Evolutionary conservation across 106 monocot genomes (phyloP), one percentile per base, ranked within the genome.

Genomic region (Triglochin maritima): DNA sequence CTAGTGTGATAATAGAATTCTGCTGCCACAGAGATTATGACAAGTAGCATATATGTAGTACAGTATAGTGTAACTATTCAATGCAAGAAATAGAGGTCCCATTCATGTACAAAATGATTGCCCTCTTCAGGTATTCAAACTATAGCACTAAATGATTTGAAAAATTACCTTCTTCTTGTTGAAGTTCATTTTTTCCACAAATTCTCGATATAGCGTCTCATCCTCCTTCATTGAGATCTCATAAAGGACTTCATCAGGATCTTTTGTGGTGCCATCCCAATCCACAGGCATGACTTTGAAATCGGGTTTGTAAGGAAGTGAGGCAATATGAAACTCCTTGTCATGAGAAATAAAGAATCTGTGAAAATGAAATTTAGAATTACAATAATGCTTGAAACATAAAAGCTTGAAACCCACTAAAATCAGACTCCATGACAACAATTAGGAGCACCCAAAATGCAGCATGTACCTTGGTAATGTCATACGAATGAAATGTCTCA

Each of bases 211-310:
- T 12, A 96, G 74, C 71, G 81, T 88, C 64, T 82, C 78, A 62
- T 90, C 90, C 78, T 85, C 95, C 70, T 88, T 96, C 79, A 84
- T 74, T 44, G 90, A 96, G 46, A 96, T 87, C 68, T 96, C 87
- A 80, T 90, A 90, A 5, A 82, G 87, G 46, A 96, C 90, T 73
- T 96, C 94, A 68, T 87, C 95, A 62, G 85, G 90, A 79, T 96
- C 95, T 73, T 80, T 85, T 4, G 80, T 80, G 8, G 85, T 81
- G 5, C 95, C 95, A 77, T 96, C 95, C 95, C 95, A 96, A 45
- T 73, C 90, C 75, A 90, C 90, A 59, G 95, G 95, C 95, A 96
- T 90, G 61, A 96, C 85, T 70, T 83, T 95, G 71, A 96, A 96
- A 59, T 96, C 85, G 43, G 90, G 90, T 76, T 90, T 95, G 60